Evolutionary conservation across 1,139 yeast genomes (phyloP), one percentile per base, ranked within the genome.

Genomic region (Yamadazyma friedrichii): DNA sequence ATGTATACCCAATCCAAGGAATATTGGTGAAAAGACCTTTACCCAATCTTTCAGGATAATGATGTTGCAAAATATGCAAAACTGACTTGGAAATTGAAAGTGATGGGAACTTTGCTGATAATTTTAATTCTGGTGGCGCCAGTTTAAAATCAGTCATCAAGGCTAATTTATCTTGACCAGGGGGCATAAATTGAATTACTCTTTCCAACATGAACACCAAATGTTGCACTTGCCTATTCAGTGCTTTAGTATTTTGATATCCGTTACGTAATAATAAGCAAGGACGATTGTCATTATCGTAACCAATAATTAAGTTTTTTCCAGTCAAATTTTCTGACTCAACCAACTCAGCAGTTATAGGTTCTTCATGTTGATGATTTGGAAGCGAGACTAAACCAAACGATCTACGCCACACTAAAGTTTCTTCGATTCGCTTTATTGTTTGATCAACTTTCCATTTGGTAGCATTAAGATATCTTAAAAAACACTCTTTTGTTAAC

Each of bases 1-100:
- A 93, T 2, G 95, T 82, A 78, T 94, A 84, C 2, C 91, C 98
- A 39, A 89, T 66, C 83, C 95, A 86, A 10, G 98, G 98, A 48
- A 93, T 88, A 59, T 93, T 91, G 33, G 95, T 88, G 49, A 93
- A 74, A 39, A 91, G 70, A 0, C 97, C 97, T 56, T 82, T 82
- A 20, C 98, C 98, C 49, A 93, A 73, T 54, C 98, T 76, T 62
- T 93, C 98, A 1, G 98, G 98, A 59, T 93, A 93, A 61, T 93
- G 98, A 15, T 95, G 89, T 65, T 93, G 97, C 52, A 91, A 70
- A 52, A 89, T 88, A 59, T 83, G 86, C 47, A 91, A 69, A 31
- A 89, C 95, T 59, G 88, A 94, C 48, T 88, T 80, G 22, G 94
- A 65, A 15, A 67, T 69, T 27, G 71, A 64, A 36, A 69, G 58